A percentile compares a stretch with the other conserved stretches of the same genome.
Evolutionary conservation across 2,329 filamentous ascomycete species (phyloP).

Genomic region (Pseudocercospora pini-densiflorae): DNA sequence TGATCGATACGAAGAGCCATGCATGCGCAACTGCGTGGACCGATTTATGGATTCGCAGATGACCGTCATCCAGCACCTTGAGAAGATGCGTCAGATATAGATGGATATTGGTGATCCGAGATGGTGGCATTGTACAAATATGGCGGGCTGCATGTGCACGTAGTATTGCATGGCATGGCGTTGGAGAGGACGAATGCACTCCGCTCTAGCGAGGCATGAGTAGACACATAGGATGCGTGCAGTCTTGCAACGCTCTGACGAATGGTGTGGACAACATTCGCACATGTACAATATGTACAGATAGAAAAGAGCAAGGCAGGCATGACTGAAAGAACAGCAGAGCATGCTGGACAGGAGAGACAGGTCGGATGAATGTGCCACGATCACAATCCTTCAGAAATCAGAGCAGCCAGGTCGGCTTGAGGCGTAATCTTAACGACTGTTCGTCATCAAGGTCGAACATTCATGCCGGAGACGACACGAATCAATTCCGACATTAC

Average conservation of each 20-base stretch:
- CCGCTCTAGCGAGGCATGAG: neutral
- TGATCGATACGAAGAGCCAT: conserved; percentile 78
- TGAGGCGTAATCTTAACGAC: too few species aligned
- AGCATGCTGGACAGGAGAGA: neutral
- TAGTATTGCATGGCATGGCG: neutral
- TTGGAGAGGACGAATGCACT: neutral
- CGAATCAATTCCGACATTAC: too few species aligned
- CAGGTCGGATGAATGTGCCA: neutral
- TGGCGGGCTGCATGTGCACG: neutral
- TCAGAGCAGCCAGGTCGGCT: too few species aligned
- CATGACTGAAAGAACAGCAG: neutral
- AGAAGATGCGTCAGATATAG: conserved; percentile 56
- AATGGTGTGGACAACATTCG: neutral
- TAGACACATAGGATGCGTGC: neutral
- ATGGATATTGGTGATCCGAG: too few species aligned
- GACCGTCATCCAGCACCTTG: conserved; percentile 82
- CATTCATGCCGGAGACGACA: too few species aligned
- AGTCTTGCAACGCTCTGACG: neutral
- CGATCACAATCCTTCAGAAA: neutral
- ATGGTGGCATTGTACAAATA: neutral
- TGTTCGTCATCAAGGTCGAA: too few species aligned
- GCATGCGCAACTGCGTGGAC: conserved; percentile 91
- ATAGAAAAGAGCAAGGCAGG: neutral
- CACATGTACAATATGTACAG: neutral
- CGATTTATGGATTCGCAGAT: conserved; percentile 89